Conservation (phyloP, 2,329 filamentous ascomycete genomes). For the Microcyclospora tardicrescens region DNA sequence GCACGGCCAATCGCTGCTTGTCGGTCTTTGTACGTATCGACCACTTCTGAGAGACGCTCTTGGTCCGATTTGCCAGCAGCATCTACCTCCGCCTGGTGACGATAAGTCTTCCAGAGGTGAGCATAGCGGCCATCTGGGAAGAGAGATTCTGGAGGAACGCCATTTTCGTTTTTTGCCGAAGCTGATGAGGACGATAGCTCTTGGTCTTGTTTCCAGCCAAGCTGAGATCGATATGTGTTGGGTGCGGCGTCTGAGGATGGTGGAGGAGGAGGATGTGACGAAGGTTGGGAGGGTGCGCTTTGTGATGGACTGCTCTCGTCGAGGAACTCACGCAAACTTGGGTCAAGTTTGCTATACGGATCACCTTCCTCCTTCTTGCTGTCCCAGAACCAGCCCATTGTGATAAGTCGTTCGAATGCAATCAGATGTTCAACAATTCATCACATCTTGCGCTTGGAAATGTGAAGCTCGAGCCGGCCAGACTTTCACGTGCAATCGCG, state of each 20-base stretch:
- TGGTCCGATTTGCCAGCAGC: constrained; percentile 58
- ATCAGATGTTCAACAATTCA: not conserved
- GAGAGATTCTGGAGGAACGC: constrained; percentile 41
- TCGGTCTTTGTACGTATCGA: constrained; percentile 74
- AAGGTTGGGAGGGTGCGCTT: constrained; percentile 31
- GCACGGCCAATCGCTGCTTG: constrained; percentile 64
- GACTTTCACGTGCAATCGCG: too few species aligned
- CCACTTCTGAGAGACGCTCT: constrained; percentile 65
- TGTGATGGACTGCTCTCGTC: constrained; percentile 68
- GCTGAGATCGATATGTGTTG: constrained; percentile 18
- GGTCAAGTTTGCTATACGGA: constrained; percentile 64
- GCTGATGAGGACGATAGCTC: constrained; percentile 8
- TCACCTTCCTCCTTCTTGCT: constrained; percentile 29
- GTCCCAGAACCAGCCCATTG: constrained; percentile 54
- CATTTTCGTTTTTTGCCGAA: constrained; percentile 21
- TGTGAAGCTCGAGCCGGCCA: too few species aligned
- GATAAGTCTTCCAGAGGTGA: constrained; percentile 87
- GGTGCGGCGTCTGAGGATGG: constrained; percentile 19
- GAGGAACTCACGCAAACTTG: constrained; percentile 71
- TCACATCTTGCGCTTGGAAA: too few species aligned
- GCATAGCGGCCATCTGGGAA: constrained; percentile 63
- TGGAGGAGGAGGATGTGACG: constrained; percentile 3
- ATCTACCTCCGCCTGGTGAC: constrained; percentile 57
- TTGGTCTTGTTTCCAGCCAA: constrained; percentile 15
- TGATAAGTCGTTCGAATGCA: constrained; percentile 1